Evolutionary conservation across 169 alveolate genomes (phyloP), one percentile per base, ranked within the genome.

Genomic region (Plasmodium blacklocki): DNA sequence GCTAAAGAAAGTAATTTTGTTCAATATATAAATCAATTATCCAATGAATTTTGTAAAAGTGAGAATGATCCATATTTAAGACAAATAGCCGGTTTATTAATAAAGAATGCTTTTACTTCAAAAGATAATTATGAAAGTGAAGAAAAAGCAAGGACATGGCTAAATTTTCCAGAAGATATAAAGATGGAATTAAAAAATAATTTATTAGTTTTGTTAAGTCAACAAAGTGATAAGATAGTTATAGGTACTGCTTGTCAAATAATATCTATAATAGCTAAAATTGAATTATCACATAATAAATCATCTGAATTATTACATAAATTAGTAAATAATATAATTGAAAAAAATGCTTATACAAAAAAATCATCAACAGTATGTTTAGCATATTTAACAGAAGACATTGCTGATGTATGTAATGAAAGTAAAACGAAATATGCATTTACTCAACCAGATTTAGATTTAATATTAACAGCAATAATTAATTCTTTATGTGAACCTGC

Each of bases 241-340:
- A 93, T 93, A 71, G 93, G 88, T 76, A 94, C 98, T 3, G 92
- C 98, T 43, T 96, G 98, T 80, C 93, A 95, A 74, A 97, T 96
- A 9, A 94, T 95, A 62, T 94, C 98, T 15, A 78, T 95, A 12
- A 95, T 96, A 19, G 96, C 97, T 2, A 95, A 94, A 60, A 89
- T 96, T 6, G 98, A 96, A 78, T 78, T 96, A 50, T 92, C 96
- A 3, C 94, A 94, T 63, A 87, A 95, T 67, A 91, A 96, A 63
- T 96, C 98, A 90, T 97, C 98, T 21, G 97, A 96, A 73, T 94
- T 96, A 39, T 94, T 96, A 67, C 95, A 91, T 67, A 89, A 89
- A 56, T 67, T 93, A 58, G 92, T 93, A 19, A 88, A 93, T 70
- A 95, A 93, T 67, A 95, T 96, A 12, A 94, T 93, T 19, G 92